These are phyloP conservation scores for Allomyces macrogynus DNA, from an alignment of 192 early-diverging fungal genomes.

Conservation along the genomic window DNA sequence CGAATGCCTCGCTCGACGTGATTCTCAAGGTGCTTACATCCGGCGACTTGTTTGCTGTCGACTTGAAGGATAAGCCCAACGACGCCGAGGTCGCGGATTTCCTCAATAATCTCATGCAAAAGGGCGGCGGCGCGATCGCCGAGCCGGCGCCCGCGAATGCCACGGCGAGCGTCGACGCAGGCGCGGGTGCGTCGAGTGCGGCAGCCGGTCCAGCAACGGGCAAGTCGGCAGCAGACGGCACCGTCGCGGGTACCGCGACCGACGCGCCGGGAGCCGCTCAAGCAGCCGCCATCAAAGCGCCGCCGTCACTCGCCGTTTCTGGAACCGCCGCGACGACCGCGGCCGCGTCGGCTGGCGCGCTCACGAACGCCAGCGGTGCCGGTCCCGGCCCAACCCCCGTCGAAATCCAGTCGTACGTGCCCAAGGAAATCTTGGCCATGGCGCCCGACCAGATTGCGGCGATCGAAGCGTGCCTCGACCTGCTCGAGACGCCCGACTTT, in stretches of 20 bases:
- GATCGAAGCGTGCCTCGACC: not conserved
- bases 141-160: not conserved
- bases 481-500: constrained; percentile 1
- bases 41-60: constrained; percentile 7
- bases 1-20: constrained; percentile 12
- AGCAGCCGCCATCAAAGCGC: not conserved
- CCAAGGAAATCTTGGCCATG: not conserved
- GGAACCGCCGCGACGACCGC: not conserved
- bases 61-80: constrained; percentile 4
- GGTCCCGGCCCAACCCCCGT: too few relatives aligned
- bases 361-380: too few relatives aligned
- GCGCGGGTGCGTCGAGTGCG: not conserved
- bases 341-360: not conserved
- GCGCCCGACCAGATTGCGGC: not conserved
- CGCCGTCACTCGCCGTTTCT: not conserved
- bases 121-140: constrained; percentile 1
- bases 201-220: too few relatives aligned
- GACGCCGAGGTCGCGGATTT: constrained; percentile 7
- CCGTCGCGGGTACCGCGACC: too few relatives aligned
- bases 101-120: constrained; percentile 2
- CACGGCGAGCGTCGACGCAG: not conserved
- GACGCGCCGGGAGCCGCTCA: not conserved
- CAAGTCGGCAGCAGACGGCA: too few relatives aligned
- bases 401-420: not conserved
- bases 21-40: constrained; percentile 6